These are phyloP conservation scores for Alternaria conjuncta DNA, from an alignment of 2,329 filamentous ascomycete genomes.

Conservation along the genomic window DNA sequence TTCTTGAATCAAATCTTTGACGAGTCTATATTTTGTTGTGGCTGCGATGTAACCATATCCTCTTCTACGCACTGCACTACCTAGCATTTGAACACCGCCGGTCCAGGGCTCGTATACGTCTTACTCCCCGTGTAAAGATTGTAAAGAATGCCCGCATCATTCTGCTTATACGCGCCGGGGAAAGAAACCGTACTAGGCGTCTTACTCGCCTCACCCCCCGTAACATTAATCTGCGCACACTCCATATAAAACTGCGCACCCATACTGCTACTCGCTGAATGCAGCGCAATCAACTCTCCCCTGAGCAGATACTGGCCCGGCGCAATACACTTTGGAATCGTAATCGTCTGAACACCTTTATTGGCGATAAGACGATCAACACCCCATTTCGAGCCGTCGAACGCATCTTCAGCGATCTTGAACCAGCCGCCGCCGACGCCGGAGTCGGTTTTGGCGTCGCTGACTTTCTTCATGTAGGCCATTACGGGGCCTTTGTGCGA, in stretches of 20 bases:
- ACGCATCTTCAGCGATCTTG: constrained; percentile 40
- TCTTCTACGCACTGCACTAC: too few relatives aligned
- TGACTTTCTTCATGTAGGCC: constrained; percentile 65
- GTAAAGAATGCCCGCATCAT: constrained; percentile 39
- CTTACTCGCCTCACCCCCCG: constrained; percentile 33
- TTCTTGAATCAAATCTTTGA: too few relatives aligned
- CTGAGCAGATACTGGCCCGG: constrained; percentile 52
- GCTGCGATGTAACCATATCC: too few relatives aligned
- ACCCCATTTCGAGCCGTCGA: constrained; percentile 45
- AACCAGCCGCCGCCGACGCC: constrained; percentile 36
- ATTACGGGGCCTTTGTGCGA: constrained; percentile 64
- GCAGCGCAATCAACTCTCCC: constrained; percentile 54
- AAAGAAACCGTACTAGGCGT: constrained; percentile 38
- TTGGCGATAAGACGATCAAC: constrained; percentile 47
- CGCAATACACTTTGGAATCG: constrained; percentile 45
- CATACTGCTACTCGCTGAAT: constrained; percentile 39
- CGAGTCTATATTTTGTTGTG: too few relatives aligned
- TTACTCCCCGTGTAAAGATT: constrained; percentile 38
- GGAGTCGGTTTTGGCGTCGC: constrained; percentile 50
- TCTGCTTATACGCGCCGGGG: constrained; percentile 41
- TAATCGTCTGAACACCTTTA: constrained; percentile 52
- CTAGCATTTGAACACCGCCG: constrained; percentile 58
- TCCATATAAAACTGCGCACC: constrained; percentile 54
- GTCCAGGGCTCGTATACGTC: constrained; percentile 58
- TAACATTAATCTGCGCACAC: constrained; percentile 45